These are phyloP conservation scores for Torrubiellomyces zombiae DNA, from an alignment of 2,329 filamentous ascomycete species.

Conservation along the genomic window DNA sequence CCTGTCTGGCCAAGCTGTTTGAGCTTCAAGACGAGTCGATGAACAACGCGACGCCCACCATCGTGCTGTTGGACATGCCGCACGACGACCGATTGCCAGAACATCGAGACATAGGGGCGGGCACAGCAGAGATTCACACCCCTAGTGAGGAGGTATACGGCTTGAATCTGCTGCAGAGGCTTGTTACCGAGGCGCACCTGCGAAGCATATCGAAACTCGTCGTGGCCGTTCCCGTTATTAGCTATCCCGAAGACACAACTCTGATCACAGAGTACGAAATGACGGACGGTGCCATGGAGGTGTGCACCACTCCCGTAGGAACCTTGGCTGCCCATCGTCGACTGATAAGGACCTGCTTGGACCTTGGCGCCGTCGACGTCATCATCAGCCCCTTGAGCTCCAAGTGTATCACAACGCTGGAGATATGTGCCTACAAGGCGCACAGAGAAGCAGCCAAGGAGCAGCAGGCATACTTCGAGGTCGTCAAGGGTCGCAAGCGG, in stretches of 20 bases:
- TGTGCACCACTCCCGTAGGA: slow-evolving; percentile 9
- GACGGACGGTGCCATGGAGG: slow-evolving; percentile 23
- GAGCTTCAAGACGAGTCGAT: slow-evolving; percentile 34
- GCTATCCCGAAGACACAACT: slow-evolving; percentile 16
- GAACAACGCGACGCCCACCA: slow-evolving; percentile 35
- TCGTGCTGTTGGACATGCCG: slow-evolving; percentile 40
- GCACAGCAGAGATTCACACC: slow-evolving; percentile 22
- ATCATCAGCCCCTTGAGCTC: slow-evolving; percentile 62
- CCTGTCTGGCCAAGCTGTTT: slow-evolving; percentile 36
- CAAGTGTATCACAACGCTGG: slow-evolving; percentile 57
- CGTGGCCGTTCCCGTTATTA: slow-evolving; percentile 38
- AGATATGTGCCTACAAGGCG: slow-evolving; percentile 69
- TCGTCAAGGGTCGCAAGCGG: slow-evolving; percentile 61
- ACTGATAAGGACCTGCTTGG: slow-evolving; percentile 55
- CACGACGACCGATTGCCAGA: slow-evolving; percentile 29
- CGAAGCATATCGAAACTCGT: slow-evolving; percentile 39
- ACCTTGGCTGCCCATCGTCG: slow-evolving; percentile 16
- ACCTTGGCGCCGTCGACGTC: slow-evolving; percentile 76
- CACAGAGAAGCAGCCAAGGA: slow-evolving; percentile 62
- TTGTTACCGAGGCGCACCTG: slow-evolving; percentile 40
- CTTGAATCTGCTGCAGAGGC: slow-evolving; percentile 34
- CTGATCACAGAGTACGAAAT: slow-evolving; percentile 14
- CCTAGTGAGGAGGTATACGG: slow-evolving; percentile 37
- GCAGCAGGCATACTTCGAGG: slow-evolving; percentile 53
- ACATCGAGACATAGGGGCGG: no score